Percentiles rank a stretch among this genome's conserved stretches.
Conservation (phyloP, 129 eudicot genomes). For the Tagetes erecta region DNA sequence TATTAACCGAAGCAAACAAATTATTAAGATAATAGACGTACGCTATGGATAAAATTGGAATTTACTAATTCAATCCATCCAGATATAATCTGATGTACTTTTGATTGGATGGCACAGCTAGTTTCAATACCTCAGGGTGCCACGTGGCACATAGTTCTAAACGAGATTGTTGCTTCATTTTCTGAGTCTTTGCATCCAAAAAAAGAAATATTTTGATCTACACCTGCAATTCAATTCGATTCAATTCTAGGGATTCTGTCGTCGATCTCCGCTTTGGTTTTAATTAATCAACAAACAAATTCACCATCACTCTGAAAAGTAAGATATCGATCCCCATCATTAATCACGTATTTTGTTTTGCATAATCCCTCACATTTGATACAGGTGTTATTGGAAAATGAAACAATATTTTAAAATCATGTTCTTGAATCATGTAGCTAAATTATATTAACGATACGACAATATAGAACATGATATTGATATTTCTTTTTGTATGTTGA, state of each 20-base stretch:
- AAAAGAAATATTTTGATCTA: no score
- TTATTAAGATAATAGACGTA: no score
- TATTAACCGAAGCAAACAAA: no score
- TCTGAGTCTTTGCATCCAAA: background rate
- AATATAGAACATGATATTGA: background rate
- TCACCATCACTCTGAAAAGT: slow-evolving; percentile 21
- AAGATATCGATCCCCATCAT: slow-evolving; percentile 8
- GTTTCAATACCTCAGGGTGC: background rate
- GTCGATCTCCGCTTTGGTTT: background rate
- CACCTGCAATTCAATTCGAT: background rate
- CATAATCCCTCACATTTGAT: slow-evolving; percentile 5
- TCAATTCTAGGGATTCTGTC: background rate
- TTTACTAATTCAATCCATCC: background rate
- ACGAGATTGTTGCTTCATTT: slow-evolving; percentile 1
- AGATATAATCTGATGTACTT: background rate
- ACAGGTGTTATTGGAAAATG: background rate
- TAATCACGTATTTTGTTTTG: background rate
- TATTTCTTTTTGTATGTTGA: background rate
- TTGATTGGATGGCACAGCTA: background rate
- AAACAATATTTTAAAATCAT: background rate
- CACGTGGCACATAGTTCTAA: slow-evolving; percentile 30
- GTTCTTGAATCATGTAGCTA: background rate
- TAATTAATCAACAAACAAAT: background rate
- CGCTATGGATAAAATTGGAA: no score
- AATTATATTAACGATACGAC: background rate